Evolutionary conservation across 768 basidiomycete genomes (phyloP), one percentile per base, ranked within the genome.

Genomic region (Cubamyces lactineus): DNA sequence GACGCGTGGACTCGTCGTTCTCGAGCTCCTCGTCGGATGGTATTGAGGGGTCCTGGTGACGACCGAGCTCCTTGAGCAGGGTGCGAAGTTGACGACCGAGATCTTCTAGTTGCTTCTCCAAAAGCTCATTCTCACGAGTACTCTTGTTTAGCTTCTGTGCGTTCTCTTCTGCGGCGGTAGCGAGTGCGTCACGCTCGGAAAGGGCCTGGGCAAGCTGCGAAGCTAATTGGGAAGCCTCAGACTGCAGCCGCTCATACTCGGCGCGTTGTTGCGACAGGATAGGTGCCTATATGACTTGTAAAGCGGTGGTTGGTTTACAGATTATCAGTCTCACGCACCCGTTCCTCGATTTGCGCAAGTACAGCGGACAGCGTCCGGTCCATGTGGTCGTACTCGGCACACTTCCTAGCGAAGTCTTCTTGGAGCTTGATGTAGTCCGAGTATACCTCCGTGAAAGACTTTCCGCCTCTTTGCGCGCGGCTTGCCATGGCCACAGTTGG

Each of bases 391-490:
- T 89, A 91, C 76, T 98, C 96, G 5, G 86, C 81, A 53, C 84
- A 86, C 74, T 94, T 92, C 72, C 80, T 83, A 19, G 85, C 82
- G 57, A 87, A 86, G 30, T 94, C 91, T 24, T 92, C 91, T 72
- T 97, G 89, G 42, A 96, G 82, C 56, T 85, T 84, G 39, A 96
- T 87, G 66, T 93, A 93, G 70, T 97, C 94, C 16, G 91, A 84
- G 72, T 97, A 98, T 21, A 98, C 88, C 70, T 97, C 92, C 0
- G 96, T 96, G 76, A 96, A 96, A 0, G 91, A 91, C 80, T 91
- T 92, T 28, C 92, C 93, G 26, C 80, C 84, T 73, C 85, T 86
- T 77, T 95, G 94, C 21, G 88, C 84, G 63, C 81, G 85, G 75
- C 87, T 87, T 7, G 89, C 93, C 78, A 96, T 86, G 4, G 90